Conservation (phyloP, 2,329 filamentous ascomycete genomes). For the Alternaria sp. region DNA sequence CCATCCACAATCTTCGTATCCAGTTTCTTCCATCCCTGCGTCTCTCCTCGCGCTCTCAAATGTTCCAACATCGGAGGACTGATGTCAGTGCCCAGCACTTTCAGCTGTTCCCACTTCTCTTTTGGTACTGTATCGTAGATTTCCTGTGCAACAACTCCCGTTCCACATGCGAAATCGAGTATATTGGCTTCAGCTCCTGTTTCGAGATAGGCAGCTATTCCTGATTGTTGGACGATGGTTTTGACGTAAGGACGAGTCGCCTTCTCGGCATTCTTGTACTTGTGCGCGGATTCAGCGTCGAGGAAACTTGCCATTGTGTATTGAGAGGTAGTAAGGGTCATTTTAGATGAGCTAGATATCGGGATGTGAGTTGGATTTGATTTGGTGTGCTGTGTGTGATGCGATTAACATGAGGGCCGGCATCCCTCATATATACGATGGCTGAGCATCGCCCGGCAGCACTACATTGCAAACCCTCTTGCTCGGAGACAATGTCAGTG, state of each 20-base stretch:
- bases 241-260: constrained; percentile 27
- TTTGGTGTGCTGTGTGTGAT: neutral
- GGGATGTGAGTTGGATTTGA: no score
- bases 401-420: neutral
- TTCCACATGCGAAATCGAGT: constrained; percentile 36
- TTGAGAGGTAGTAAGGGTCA: no score
- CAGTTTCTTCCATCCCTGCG: constrained; percentile 27
- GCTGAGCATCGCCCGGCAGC: neutral
- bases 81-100: constrained; percentile 31
- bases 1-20: constrained; percentile 26
- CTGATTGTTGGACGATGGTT: constrained; percentile 17
- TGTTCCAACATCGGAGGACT: constrained; percentile 29
- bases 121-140: constrained; percentile 22
- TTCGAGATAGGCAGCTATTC: neutral
- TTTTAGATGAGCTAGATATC: neutral
- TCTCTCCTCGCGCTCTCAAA: constrained; percentile 14
- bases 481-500: neutral
- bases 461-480: neutral
- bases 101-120: constrained; percentile 19
- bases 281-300: constrained; percentile 16
- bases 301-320: neutral
- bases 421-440: neutral
- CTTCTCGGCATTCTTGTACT: constrained; percentile 26
- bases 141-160: constrained; percentile 27
- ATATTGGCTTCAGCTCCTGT: constrained; percentile 11